Evolutionary conservation across 805 yeast species (phyloP).

Genomic region (Kodamaea jinghongensis): DNA sequence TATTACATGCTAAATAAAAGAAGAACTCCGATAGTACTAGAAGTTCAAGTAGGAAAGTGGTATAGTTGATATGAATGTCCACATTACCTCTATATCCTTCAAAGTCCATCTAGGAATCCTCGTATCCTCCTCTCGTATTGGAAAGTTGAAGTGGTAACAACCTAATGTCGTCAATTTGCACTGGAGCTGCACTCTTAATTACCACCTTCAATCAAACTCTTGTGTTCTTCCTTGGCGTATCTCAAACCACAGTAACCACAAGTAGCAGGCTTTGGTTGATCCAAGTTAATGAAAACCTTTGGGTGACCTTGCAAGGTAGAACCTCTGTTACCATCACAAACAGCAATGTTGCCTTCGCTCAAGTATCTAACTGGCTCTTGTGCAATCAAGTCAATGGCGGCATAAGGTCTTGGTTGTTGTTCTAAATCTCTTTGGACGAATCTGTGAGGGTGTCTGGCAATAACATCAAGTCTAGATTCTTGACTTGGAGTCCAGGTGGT

Average conservation of each 20-base stretch:
- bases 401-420: conserved; percentile 73
- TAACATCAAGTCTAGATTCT: conserved; percentile 54
- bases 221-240: conserved; percentile 54
- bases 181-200: too few relatives aligned
- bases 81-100: too few relatives aligned
- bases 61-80: too few relatives aligned
- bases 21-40: too few relatives aligned
- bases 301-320: conserved; percentile 77
- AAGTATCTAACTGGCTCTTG: conserved; percentile 68
- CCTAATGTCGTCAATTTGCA: too few relatives aligned
- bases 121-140: too few relatives aligned
- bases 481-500: conserved; percentile 73
- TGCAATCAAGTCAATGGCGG: conserved; percentile 81
- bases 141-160: too few relatives aligned
- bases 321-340: conserved; percentile 78
- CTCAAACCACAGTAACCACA: conserved; percentile 83
- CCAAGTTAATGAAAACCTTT: conserved; percentile 75
- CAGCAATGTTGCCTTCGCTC: conserved; percentile 58
- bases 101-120: too few relatives aligned
- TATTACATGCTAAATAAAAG: too few relatives aligned
- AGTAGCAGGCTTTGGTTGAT: conserved; percentile 65
- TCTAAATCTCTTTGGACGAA: conserved; percentile 69
- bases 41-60: too few relatives aligned
- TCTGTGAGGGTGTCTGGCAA: conserved; percentile 51
- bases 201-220: conserved; percentile 35